Percentiles rank a stretch among this genome's conserved stretches.
phyloP scores from a whole-genome alignment of 2,329 filamentous ascomycete species.

The Zymoseptoria ardabiliae region DNA sequence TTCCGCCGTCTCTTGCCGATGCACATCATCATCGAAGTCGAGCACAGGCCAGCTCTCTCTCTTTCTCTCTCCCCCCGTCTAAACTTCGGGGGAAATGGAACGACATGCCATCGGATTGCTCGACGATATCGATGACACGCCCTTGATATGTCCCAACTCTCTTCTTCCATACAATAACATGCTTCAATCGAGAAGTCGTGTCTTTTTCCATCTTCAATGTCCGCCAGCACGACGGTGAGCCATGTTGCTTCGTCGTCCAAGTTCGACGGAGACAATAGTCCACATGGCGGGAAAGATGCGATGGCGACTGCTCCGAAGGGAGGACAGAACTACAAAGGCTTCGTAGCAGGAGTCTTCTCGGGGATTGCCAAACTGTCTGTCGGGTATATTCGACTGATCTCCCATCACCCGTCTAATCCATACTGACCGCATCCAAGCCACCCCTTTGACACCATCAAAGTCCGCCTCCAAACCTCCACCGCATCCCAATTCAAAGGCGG shows the following conservation, averaged over 20 bases:
- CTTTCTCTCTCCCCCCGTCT: no score
- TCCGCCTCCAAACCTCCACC: slow-evolving; percentile 82
- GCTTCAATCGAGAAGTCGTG: not conserved
- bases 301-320: slow-evolving; percentile 16
- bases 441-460: slow-evolving; percentile 93
- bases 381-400: slow-evolving; percentile 45
- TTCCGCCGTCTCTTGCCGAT: no score
- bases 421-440: slow-evolving; percentile 41
- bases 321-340: slow-evolving; percentile 73
- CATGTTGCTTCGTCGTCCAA: slow-evolving; percentile 15
- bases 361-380: slow-evolving; percentile 77
- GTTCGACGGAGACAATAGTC: slow-evolving; percentile 9
- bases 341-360: slow-evolving; percentile 92
- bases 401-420: not conserved
- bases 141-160: not conserved
- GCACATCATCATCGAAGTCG: not conserved
- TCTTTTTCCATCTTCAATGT: slow-evolving; percentile 8
- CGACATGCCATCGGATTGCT: not conserved
- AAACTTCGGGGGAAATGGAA: not conserved
- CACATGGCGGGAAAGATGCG: slow-evolving; percentile 11
- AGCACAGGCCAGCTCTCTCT: not conserved
- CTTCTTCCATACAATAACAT: not conserved
- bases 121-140: not conserved
- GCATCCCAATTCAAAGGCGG: slow-evolving; percentile 74
- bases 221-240: slow-evolving; percentile 19